A percentile compares a stretch with the other conserved stretches of the same genome.
Conservation (phyloP, 1,284 basidiomycete species). For the Boletellus deceptivus region DNA sequence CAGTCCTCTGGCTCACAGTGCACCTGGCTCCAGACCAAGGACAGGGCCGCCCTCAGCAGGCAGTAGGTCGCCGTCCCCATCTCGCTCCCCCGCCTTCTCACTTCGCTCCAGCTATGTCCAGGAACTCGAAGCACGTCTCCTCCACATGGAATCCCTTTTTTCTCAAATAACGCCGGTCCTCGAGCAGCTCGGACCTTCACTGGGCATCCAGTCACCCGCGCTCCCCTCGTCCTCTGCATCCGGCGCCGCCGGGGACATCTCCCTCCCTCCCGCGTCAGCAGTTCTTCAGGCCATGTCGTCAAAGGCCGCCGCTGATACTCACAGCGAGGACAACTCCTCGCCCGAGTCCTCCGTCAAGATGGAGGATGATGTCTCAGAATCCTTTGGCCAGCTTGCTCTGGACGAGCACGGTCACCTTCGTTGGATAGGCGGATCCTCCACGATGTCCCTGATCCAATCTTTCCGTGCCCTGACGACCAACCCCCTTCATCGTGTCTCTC, state of each 20-base stretch:
- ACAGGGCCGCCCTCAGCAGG: conserved; percentile 79
- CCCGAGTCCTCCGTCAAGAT: conserved; percentile 52
- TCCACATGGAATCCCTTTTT: conserved; percentile 82
- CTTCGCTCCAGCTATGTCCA: conserved; percentile 69
- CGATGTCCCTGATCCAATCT: conserved; percentile 87
- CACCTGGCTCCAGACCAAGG: conserved; percentile 84
- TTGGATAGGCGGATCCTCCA: conserved; percentile 90
- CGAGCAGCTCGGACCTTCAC: conserved; percentile 58
- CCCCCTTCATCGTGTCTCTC: conserved; percentile 73
- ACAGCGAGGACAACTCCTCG: conserved; percentile 32
- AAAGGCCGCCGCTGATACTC: conserved; percentile 37
- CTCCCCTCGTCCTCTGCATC: conserved; percentile 32
- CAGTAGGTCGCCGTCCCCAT: conserved; percentile 54
- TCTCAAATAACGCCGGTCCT: conserved; percentile 73
- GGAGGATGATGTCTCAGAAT: conserved; percentile 72
- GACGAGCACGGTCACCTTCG: conserved; percentile 89
- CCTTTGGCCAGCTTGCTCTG: conserved; percentile 81
- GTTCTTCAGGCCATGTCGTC: conserved; percentile 44
- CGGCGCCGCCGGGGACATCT: conserved; percentile 30
- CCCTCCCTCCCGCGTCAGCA: conserved; percentile 36
- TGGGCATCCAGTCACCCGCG: conserved; percentile 38
- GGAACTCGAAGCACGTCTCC: conserved; percentile 77
- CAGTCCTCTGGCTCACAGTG: conserved; percentile 68
- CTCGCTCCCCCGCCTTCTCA: conserved; percentile 17
- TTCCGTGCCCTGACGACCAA: conserved; percentile 75